Conservation (phyloP, 1,139 yeast genomes). For the Kodamaea sp. region DNA sequence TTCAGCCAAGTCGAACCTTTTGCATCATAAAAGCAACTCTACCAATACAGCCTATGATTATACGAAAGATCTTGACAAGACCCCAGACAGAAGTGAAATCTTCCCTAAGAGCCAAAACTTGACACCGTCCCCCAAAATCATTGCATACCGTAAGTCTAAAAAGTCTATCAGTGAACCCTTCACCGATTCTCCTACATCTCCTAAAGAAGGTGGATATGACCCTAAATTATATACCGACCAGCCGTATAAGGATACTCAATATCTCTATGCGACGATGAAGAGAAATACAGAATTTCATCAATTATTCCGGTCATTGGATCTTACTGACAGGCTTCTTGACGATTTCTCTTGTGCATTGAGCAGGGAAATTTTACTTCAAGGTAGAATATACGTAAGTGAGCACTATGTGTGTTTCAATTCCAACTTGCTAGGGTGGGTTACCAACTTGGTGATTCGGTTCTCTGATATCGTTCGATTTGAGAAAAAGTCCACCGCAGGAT, state of each 20-base stretch:
- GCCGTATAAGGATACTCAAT: conserved; percentile 35
- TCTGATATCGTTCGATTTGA: conserved; percentile 74
- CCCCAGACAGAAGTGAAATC: conserved; percentile 1
- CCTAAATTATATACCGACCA: conserved; percentile 40
- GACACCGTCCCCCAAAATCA: conserved; percentile 42
- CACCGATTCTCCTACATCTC: conserved; percentile 18
- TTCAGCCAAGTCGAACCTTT: conserved; percentile 9
- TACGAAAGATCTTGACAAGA: neutral
- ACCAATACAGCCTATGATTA: conserved; percentile 2
- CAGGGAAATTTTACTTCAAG: conserved; percentile 87
- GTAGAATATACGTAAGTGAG: conserved; percentile 82
- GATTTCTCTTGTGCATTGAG: conserved; percentile 91
- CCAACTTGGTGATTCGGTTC: conserved; percentile 71
- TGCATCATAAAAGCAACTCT: conserved; percentile 10
- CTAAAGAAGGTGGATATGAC: conserved; percentile 27
- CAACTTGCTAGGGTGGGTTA: conserved; percentile 91
- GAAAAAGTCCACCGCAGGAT: conserved; percentile 80
- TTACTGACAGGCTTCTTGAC: conserved; percentile 71
- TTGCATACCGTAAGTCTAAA: conserved; percentile 46
- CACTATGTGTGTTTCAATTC: conserved; percentile 84
- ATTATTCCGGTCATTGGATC: conserved; percentile 67
- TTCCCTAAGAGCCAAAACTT: neutral
- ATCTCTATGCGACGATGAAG: conserved; percentile 61
- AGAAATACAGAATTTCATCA: conserved; percentile 81
- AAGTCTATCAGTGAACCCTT: conserved; percentile 31